Conservation (phyloP, 495 filamentous ascomycete genomes). For the Trichoderma virens region DNA sequence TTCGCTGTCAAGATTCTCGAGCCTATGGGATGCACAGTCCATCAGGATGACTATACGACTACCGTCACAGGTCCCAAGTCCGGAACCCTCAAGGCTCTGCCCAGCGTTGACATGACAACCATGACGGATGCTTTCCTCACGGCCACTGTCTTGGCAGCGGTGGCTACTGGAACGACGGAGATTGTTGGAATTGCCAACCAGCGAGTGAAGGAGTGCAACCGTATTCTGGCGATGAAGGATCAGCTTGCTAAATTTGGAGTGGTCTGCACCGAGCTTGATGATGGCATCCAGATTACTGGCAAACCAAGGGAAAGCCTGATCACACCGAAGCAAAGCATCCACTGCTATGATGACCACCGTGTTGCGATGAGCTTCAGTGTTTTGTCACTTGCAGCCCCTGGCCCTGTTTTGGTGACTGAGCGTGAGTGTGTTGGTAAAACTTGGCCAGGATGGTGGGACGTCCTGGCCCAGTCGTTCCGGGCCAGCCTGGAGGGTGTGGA, state of each 20-base stretch:
- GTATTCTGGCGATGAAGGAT: slow-evolving; percentile 92
- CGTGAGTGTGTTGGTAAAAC: slow-evolving; percentile 94
- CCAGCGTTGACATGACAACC: slow-evolving; percentile 86
- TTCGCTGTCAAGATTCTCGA: slow-evolving; percentile 87
- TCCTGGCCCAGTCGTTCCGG: slow-evolving; percentile 64
- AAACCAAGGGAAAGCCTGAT: slow-evolving; percentile 52
- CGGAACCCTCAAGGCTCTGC: slow-evolving; percentile 61
- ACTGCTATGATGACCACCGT: slow-evolving; percentile 96
- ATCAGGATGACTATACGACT: slow-evolving; percentile 77
- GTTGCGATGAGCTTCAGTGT: slow-evolving; percentile 98
- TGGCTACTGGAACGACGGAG: slow-evolving; percentile 73
- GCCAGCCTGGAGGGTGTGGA: slow-evolving; percentile 63
- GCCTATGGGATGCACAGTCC: slow-evolving; percentile 90
- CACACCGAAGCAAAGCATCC: slow-evolving; percentile 59
- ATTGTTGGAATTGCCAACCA: slow-evolving; percentile 98
- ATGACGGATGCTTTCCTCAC: slow-evolving; percentile 99
- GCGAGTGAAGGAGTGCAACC: slow-evolving; percentile 96
- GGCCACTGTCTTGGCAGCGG: slow-evolving; percentile 86
- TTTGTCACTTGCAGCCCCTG: slow-evolving; percentile 67
- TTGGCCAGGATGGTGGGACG: slow-evolving; percentile 99
- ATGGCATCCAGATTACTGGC: slow-evolving; percentile 83
- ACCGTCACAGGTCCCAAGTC: slow-evolving; percentile 82
- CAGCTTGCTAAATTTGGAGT: slow-evolving; percentile 96
- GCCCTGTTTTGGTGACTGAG: slow-evolving; percentile 72
- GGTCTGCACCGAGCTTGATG: slow-evolving; percentile 74